A percentile compares a stretch with the other conserved stretches of the same genome.
Conservation (phyloP, 306 rosid genomes). For the Fagus sylvatica region DNA sequence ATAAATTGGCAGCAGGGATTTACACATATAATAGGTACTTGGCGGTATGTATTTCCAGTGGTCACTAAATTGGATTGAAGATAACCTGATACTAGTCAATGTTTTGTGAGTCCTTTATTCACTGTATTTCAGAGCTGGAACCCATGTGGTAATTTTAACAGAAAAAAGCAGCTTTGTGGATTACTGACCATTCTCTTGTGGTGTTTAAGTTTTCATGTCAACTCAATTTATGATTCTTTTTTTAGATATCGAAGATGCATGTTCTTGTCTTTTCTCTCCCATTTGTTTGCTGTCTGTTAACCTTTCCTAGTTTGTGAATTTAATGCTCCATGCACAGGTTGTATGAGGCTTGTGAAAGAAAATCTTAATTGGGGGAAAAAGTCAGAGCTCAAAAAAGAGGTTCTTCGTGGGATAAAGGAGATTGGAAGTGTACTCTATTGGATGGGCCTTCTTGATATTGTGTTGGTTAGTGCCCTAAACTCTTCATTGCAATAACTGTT, state of each 20-base stretch:
- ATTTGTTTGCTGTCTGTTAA: neutral
- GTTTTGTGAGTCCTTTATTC: neutral
- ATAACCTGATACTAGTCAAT: neutral
- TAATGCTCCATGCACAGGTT: conserved; percentile 51
- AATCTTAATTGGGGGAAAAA: conserved; percentile 89
- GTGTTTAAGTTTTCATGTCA: neutral
- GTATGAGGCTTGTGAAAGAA: conserved; percentile 87
- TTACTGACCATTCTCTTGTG: neutral
- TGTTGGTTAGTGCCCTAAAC: conserved; percentile 65
- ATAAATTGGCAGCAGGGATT: neutral
- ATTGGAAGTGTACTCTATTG: conserved; percentile 94
- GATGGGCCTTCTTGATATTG: conserved; percentile 95
- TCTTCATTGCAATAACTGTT: neutral
- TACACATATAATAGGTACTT: neutral
- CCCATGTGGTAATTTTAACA: neutral
- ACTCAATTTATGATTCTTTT: neutral
- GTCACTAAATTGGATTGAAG: neutral
- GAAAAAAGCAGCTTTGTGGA: neutral
- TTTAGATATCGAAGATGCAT: neutral
- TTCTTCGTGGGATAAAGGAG: conserved; percentile 93
- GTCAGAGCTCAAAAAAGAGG: conserved; percentile 81
- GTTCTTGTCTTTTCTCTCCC: neutral
- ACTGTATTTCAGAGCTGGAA: neutral
- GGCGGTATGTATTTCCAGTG: neutral
- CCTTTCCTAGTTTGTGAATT: conserved; percentile 22